Evolutionary conservation across 208 protist species (phyloP).

Genomic region (Crithidia thermophila): DNA sequence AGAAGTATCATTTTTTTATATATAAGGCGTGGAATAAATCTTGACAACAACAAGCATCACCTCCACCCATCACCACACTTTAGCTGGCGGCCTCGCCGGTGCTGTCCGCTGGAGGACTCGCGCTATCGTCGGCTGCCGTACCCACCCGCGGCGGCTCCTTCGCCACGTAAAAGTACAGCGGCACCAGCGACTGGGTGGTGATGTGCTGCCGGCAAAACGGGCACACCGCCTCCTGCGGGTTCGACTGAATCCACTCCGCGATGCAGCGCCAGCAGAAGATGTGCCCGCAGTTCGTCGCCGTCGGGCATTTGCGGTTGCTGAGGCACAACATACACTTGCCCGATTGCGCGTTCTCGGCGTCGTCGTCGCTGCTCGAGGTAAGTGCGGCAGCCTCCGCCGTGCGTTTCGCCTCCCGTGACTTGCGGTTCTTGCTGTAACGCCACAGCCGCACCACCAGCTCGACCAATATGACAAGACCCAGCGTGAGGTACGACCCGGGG

Average conservation of each 20-base stretch:
- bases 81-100: background rate
- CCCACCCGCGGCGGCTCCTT: slow-evolving; percentile 56
- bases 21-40: no score
- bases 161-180: slow-evolving; percentile 83
- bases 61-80: background rate
- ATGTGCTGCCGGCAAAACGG: slow-evolving; percentile 89
- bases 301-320: slow-evolving; percentile 70
- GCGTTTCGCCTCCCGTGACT: slow-evolving; percentile 11
- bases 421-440: slow-evolving; percentile 43
- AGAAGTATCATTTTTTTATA: no score
- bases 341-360: slow-evolving; percentile 39
- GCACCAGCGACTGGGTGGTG: slow-evolving; percentile 72
- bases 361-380: slow-evolving; percentile 47
- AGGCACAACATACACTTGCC: slow-evolving; percentile 91
- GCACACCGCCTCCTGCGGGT: slow-evolving; percentile 72
- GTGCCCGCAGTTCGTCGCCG: slow-evolving; percentile 83
- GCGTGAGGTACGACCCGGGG: slow-evolving; percentile 59
- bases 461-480: slow-evolving; percentile 72
- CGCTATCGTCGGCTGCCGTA: slow-evolving; percentile 6
- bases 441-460: slow-evolving; percentile 83
- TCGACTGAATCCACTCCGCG: slow-evolving; percentile 85
- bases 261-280: slow-evolving; percentile 92
- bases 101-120: background rate
- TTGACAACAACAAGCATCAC: background rate
- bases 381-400: slow-evolving; percentile 11